These are phyloP conservation scores for Mrakia blollopis DNA, from an alignment of 768 basidiomycete genomes.

Conservation along the genomic window DNA sequence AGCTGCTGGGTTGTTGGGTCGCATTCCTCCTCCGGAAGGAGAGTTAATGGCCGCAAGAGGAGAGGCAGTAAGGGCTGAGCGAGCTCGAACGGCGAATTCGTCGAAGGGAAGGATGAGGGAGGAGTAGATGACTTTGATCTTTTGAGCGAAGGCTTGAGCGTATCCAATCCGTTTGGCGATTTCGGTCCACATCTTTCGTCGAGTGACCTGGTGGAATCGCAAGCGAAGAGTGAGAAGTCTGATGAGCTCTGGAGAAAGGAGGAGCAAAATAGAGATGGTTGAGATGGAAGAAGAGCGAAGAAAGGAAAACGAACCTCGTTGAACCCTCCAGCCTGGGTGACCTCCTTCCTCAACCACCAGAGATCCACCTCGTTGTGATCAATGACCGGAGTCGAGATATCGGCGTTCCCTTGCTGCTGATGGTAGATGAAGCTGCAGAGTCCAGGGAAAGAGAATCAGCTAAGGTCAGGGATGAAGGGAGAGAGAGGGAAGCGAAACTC, in stretches of 20 bases:
- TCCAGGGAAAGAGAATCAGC: neutral
- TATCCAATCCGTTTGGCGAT: conserved; percentile 76
- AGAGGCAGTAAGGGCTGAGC: conserved; percentile 35
- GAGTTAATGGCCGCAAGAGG: conserved; percentile 35
- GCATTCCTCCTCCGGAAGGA: neutral
- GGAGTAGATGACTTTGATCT: conserved; percentile 83
- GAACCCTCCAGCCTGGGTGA: conserved; percentile 80
- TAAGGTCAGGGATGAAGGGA: neutral
- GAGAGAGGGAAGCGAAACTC: conserved; percentile 40
- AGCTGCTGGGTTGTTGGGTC: neutral
- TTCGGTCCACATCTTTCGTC: conserved; percentile 79
- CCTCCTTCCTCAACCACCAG: conserved; percentile 88
- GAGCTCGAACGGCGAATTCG: conserved; percentile 70
- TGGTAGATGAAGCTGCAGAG: conserved; percentile 60
- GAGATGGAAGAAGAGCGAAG: conserved; percentile 10
- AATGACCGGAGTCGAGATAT: conserved; percentile 88
- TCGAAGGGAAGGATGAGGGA: conserved; percentile 95
- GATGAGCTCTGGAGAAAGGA: neutral
- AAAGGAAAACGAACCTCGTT: conserved; percentile 58
- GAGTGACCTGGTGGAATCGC: conserved; percentile 52
- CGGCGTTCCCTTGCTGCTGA: conserved; percentile 85
- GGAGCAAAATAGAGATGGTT: too few species aligned
- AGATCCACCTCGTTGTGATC: conserved; percentile 89
- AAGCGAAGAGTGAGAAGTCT: neutral
- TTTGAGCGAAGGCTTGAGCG: conserved; percentile 73